phyloP scores from a whole-genome alignment of 108 stramenopile genomes.

The Fragilaria radians region DNA sequence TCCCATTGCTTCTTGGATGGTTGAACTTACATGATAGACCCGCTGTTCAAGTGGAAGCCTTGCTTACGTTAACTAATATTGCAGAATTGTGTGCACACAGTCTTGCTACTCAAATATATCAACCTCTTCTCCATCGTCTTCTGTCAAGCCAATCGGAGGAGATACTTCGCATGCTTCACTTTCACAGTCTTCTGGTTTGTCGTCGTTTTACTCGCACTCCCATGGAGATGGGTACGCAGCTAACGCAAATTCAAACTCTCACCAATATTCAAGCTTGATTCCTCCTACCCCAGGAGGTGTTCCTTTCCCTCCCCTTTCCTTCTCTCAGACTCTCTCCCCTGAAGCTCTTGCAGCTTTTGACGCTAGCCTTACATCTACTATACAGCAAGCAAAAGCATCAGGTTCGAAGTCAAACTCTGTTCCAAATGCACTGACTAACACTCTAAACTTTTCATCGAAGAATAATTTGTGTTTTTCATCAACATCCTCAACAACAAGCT shows the following conservation, averaged over 20 bases:
- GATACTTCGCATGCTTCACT: too few relatives aligned
- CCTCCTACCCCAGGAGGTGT: slow-evolving; percentile 35
- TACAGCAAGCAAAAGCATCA: slow-evolving; percentile 7
- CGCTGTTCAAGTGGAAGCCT: slow-evolving; percentile 66
- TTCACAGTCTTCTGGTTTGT: too few relatives aligned
- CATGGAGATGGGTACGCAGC: background rate
- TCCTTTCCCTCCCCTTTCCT: slow-evolving; percentile 49
- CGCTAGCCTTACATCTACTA: slow-evolving; percentile 40
- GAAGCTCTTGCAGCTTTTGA: slow-evolving; percentile 55
- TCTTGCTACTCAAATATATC: slow-evolving; percentile 23
- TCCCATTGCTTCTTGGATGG: slow-evolving; percentile 69
- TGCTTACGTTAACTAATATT: slow-evolving; percentile 54
- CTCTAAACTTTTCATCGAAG: too few relatives aligned
- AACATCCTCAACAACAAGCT: slow-evolving; percentile 10
- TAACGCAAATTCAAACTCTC: background rate
- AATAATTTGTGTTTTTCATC: background rate
- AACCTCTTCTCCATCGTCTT: background rate
- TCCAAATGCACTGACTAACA: background rate
- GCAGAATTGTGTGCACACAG: slow-evolving; percentile 54
- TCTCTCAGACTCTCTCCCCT: slow-evolving; percentile 43
- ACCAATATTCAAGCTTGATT: slow-evolving; percentile 32
- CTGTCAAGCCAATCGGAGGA: too few relatives aligned
- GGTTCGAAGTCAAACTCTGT: background rate
- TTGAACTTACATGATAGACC: slow-evolving; percentile 63
- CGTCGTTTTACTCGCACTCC: slow-evolving; percentile 13